Conservation (phyloP, 495 filamentous ascomycete species). For the Sporormia fimetaria region DNA sequence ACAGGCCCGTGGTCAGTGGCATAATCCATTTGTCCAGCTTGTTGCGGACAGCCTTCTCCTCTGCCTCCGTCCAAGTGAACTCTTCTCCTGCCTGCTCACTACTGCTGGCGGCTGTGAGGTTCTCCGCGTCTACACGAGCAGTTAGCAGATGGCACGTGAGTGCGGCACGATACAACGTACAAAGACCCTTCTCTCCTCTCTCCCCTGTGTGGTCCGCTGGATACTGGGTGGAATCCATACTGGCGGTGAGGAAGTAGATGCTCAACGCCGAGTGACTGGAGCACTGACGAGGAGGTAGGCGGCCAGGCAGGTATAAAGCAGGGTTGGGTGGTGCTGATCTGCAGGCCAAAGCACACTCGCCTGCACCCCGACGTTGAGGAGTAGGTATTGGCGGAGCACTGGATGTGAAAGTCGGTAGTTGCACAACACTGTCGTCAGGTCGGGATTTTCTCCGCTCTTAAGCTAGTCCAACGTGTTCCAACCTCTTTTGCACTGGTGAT, state of each 20-base stretch:
- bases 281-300: too few relatives aligned
- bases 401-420: slow-evolving; percentile 15
- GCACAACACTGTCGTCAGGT: neutral
- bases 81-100: slow-evolving; percentile 16
- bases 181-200: too few relatives aligned
- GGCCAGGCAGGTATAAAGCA: slow-evolving; percentile 1
- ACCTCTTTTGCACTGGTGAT: neutral
- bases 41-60: slow-evolving; percentile 40
- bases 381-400: slow-evolving; percentile 1
- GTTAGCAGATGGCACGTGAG: too few relatives aligned
- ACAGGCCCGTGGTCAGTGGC: slow-evolving; percentile 43
- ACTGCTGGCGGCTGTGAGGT: slow-evolving; percentile 1
- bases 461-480: neutral
- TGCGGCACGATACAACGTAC: too few relatives aligned
- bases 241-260: too few relatives aligned
- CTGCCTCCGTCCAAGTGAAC: slow-evolving; percentile 29
- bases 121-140: slow-evolving; percentile 11
- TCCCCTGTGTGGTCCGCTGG: too few relatives aligned
- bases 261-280: too few relatives aligned
- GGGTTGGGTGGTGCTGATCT: neutral
- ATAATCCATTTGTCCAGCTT: slow-evolving; percentile 44
- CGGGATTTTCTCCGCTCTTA: slow-evolving; percentile 7
- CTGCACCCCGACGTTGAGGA: neutral
- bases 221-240: too few relatives aligned
- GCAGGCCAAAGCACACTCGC: neutral